Evolutionary conservation across 1,284 basidiomycete species (phyloP), one percentile per base, ranked within the genome.

Genomic region (Moniliophthora roreri): DNA sequence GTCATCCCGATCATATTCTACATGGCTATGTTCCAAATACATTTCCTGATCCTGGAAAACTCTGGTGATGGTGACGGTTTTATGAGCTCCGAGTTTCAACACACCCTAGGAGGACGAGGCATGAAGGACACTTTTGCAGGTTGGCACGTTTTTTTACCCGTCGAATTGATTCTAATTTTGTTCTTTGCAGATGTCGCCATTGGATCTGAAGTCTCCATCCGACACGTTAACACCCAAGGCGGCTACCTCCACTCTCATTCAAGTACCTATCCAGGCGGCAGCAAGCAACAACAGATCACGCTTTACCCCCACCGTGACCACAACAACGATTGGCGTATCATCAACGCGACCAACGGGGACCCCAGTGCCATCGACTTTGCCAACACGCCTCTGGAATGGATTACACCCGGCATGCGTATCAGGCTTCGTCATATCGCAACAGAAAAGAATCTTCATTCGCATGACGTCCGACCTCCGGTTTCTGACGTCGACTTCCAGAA

Each of bases 401-500:
- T 98, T 62, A 78, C 75, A 16, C 73, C 87, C 20, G 84, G 84
- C 10, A 80, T 81, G 60, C 86, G 87, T 62, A 81, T 99, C 73
- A 92, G 93, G 60, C 76, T 99, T 32, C 79, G 88, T 44, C 97
- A 99, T 72, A 74, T 86, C 42, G 52, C 76, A 21, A 96, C 95
- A 0, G 81, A 90, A 60, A 96, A 94, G 70, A 83, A 88, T 50
- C 81, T 99, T 4, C 97, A 99, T 75, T 95, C 92, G 46, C 97
- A 99, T 71, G 95, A 98, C 62, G 74, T 90, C 60, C 88, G 96
- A 36, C 93, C 97, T 2, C 95, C 95, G 13, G 86, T 99, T n/a
- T 95, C 92, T 45, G 96, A 99, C 55, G 94, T 97, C 51, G 97
- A 99, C 62, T 99, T 98, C 78, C 97, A 99, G 76, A 96, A 98